These are phyloP conservation scores for Phlebopus sp. DNA, from an alignment of 1,284 basidiomycete genomes.

Conservation along the genomic window DNA sequence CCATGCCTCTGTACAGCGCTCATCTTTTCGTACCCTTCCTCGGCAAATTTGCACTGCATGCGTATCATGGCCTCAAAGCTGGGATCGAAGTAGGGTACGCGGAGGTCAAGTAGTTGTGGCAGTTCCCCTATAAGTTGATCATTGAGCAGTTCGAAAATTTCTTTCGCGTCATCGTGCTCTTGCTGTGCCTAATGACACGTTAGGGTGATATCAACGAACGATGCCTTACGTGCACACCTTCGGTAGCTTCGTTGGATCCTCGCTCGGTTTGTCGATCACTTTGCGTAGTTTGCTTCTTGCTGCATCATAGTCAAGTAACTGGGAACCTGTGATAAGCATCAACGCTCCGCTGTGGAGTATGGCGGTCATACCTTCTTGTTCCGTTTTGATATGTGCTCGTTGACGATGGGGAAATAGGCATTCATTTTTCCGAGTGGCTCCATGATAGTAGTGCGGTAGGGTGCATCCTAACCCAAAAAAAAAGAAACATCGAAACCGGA, in stretches of 20 bases:
- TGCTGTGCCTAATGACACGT: constrained; percentile 71
- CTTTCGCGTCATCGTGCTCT: constrained; percentile 91
- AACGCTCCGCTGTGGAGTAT: neutral
- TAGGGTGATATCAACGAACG: neutral
- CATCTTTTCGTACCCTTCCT: constrained; percentile 98
- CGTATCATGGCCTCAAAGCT: constrained; percentile 99
- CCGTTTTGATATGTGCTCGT: constrained; percentile 91
- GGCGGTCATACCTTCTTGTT: constrained; percentile 81
- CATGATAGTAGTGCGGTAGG: constrained; percentile 91
- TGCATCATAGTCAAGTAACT: constrained; percentile 96
- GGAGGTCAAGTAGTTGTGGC: constrained; percentile 89
- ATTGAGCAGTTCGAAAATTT: constrained; percentile 93
- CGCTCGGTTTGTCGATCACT: constrained; percentile 88
- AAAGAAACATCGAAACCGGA: constrained; percentile 1
- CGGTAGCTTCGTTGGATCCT: constrained; percentile 90
- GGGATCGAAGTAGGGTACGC: constrained; percentile 97
- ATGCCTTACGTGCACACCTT: constrained; percentile 45
- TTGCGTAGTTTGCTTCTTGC: constrained; percentile 89
- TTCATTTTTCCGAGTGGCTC: constrained; percentile 97
- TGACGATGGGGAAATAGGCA: constrained; percentile 91
- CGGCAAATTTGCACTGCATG: constrained; percentile 95
- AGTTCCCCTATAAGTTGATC: constrained; percentile 89
- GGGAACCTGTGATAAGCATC: neutral
- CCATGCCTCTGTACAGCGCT: constrained; percentile 87
- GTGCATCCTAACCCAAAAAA: constrained; percentile 80